Evolutionary conservation across 2,329 filamentous ascomycete genomes (phyloP).

Genomic region (Colletotrichum tanaceti): DNA sequence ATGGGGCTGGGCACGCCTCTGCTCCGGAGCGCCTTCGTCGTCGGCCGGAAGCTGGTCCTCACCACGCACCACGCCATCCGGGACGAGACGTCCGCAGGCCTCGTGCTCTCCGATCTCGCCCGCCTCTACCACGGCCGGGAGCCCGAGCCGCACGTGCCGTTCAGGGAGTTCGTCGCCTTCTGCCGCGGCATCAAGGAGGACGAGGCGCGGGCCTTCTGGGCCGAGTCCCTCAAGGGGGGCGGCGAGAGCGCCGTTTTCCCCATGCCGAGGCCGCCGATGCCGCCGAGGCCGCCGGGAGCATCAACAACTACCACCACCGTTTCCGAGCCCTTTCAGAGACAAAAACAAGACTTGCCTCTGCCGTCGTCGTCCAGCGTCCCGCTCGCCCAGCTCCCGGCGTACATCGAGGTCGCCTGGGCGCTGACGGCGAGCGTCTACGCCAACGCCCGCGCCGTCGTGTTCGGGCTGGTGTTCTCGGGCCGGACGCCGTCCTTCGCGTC

Average conservation of each 20-base stretch:
- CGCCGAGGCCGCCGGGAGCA: too few species aligned
- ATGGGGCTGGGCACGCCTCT: slow-evolving; percentile 1
- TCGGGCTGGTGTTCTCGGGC: slow-evolving; percentile 2
- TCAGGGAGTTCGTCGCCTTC: slow-evolving; percentile 3
- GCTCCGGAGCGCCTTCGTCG: slow-evolving; percentile 4
- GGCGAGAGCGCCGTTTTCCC: slow-evolving; percentile 13
- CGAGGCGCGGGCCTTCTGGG: slow-evolving; percentile 12
- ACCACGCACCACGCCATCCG: slow-evolving; percentile 10
- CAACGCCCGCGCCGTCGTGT: neutral
- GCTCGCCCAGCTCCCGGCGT: neutral
- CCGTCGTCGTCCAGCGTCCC: neutral
- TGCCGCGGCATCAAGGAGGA: neutral
- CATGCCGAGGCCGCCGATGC: neutral
- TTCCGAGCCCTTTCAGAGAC: slow-evolving; percentile 6
- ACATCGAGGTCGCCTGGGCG: slow-evolving; percentile 12
- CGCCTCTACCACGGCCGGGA: neutral
- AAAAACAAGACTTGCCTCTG: neutral
- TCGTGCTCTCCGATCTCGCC: neutral
- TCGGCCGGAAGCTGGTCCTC: slow-evolving; percentile 5
- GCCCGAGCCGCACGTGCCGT: neutral
- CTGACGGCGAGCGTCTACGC: slow-evolving; percentile 5
- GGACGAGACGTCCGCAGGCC: slow-evolving; percentile 5
- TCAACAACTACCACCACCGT: neutral
- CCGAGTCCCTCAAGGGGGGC: neutral
- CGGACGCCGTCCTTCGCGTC: slow-evolving; percentile 6